A percentile compares a stretch with the other conserved stretches of the same genome.
These are phyloP conservation scores for Juncus inflexus DNA, from an alignment of 176 grass and related monocot genomes.

Conservation along the genomic window DNA sequence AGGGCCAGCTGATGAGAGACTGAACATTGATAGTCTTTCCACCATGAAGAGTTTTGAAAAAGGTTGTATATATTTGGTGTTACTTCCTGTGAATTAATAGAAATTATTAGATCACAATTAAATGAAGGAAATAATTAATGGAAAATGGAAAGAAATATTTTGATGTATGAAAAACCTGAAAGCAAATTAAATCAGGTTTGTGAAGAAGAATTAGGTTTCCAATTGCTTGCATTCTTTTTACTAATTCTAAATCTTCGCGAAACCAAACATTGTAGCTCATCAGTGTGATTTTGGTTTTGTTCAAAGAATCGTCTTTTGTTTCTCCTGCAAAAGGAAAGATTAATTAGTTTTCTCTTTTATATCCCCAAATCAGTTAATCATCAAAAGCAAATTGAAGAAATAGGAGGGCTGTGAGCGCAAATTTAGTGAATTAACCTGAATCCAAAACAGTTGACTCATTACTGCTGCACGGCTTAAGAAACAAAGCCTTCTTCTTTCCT, in stretches of 20 bases:
- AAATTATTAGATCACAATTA: background rate
- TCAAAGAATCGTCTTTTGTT: conserved; percentile 12
- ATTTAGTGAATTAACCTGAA: conserved; percentile 8
- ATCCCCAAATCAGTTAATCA: no score
- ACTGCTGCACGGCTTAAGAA: conserved; percentile 15
- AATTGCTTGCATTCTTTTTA: conserved; percentile 56
- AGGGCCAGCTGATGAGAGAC: conserved; percentile 35
- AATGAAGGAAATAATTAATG: no score
- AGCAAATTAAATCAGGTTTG: conserved; percentile 61
- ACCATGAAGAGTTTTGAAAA: conserved; percentile 69
- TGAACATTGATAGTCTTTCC: conserved; percentile 65
- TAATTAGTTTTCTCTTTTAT: no score
- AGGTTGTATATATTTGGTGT: conserved; percentile 59
- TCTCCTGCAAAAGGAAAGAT: conserved; percentile 27
- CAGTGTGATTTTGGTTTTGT: conserved; percentile 50
- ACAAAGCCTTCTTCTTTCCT: conserved; percentile 19
- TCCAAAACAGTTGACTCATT: conserved; percentile 15
- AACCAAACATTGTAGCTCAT: conserved; percentile 98
- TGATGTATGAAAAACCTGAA: conserved; percentile 45
- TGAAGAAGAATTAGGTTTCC: conserved; percentile 59
- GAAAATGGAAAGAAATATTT: conserved; percentile 16
- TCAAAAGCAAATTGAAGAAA: background rate
- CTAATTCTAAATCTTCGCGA: conserved; percentile 75
- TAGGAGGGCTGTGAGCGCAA: conserved; percentile 1
- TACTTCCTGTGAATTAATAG: conserved; percentile 64